Base-by-base conservation (phyloP, 768 basidiomycete genomes). In the Mycena metata region DNA sequence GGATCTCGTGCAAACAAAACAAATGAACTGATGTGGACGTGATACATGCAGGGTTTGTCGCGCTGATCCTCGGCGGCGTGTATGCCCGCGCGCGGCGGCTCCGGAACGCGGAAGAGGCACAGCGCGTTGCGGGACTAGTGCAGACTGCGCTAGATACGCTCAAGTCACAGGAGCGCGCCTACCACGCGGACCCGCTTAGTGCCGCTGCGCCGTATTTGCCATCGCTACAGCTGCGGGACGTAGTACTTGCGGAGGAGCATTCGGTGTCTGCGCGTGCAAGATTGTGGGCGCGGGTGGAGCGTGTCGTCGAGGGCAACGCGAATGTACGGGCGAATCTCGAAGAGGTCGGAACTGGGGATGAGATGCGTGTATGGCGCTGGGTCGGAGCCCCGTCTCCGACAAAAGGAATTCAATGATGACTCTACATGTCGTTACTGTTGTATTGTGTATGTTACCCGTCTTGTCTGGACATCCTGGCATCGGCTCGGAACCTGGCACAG, bases 321-420 rank as follows among this genome's bases (percentile, higher is more conserved):
- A 98, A 98, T 79, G 93, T 98, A 47, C 88, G 94, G 69, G 90
- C 89, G 35, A 93, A 92, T 76, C 81, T 95, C 59, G 93, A 93
- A 79, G 96, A 97, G 78, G 87, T 93, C 52, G 85, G 84, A 67
- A 91, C 91, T 71, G 95, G 96, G 13, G 95, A 96, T 79, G 94
- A 95, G 80, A 85, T 90, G 80, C 88, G 94, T 71, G 95, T 95
- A 63, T 97, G 96, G 96, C 83, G 91, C 64, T 97, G 96, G 96
- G 88, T 95, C 35, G 95, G 95, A 71, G 64, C 64, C 41, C 49
- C 66, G n/a, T 71, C 70, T 41, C 70, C 70, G 41, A 60, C 19
- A 1, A 67, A 65, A 33, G 55, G 24, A 19, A 49, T 24, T 10
- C 30, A 46, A 13, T 56, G 46, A 41, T 16, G 17, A 8, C 15